These are phyloP conservation scores for Mortierella sp. DNA, from an alignment of 371 early-diverging fungal genomes.

Conservation along the genomic window DNA sequence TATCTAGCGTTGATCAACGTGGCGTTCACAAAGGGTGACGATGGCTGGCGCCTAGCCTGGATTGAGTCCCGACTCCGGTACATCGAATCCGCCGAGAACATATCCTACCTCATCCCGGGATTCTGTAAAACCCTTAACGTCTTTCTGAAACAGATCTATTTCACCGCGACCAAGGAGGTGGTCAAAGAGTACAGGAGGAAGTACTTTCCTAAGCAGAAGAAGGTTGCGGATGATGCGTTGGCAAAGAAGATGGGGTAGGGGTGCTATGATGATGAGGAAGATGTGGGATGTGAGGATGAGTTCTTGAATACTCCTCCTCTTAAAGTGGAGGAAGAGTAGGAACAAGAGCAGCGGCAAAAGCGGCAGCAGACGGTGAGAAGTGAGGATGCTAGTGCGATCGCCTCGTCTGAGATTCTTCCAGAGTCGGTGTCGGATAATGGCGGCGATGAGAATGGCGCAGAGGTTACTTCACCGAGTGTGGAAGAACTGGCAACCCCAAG, in stretches of 20 bases:
- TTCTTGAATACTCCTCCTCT: background rate
- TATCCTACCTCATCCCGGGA: conserved; percentile 31
- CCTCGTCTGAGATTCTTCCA: background rate
- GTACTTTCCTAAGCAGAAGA: background rate
- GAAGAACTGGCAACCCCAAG: background rate
- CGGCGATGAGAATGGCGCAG: background rate
- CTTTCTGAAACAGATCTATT: conserved; percentile 32
- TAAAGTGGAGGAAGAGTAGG: background rate
- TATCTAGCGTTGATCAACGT: conserved; percentile 23
- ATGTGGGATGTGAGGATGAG: background rate
- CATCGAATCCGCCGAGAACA: conserved; percentile 42
- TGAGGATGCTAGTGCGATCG: background rate
- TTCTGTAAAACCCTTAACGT: conserved; percentile 19
- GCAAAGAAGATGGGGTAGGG: background rate
- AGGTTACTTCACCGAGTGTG: background rate
- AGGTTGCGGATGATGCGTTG: background rate
- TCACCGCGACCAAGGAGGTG: conserved; percentile 14
- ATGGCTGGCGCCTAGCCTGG: conserved; percentile 41
- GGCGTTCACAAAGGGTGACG: conserved; percentile 26
- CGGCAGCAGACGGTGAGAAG: background rate
- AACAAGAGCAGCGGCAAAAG: background rate
- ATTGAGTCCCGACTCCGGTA: conserved; percentile 26
- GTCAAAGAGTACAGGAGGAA: conserved; percentile 17
- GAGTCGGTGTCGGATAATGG: background rate
- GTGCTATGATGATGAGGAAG: background rate